These are phyloP conservation scores for Glycine soja DNA, from an alignment of 306 rosid genomes.

Conservation along the genomic window DNA sequence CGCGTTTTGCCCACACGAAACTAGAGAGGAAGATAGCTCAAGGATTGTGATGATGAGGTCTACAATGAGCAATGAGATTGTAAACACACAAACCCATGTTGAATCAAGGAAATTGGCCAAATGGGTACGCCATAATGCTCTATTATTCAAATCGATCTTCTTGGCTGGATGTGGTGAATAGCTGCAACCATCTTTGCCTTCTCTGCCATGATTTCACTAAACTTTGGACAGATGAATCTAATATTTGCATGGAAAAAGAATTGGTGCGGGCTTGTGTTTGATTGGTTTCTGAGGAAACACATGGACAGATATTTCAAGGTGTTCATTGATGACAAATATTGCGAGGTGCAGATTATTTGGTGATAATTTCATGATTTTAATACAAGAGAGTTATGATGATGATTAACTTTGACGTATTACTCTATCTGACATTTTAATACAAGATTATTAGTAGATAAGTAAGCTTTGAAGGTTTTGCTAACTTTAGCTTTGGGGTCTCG, in stretches of 20 bases:
- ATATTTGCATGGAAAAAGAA: constrained; percentile 48
- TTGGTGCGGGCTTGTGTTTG: constrained; percentile 38
- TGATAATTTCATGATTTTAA: constrained; percentile 18
- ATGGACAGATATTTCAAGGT: constrained; percentile 39
- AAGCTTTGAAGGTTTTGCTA: constrained; percentile 43
- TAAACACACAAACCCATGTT: constrained; percentile 52
- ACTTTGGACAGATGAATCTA: constrained; percentile 54
- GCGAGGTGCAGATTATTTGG: constrained; percentile 16
- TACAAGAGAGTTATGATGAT: not conserved
- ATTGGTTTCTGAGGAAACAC: constrained; percentile 49
- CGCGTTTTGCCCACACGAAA: constrained; percentile 43
- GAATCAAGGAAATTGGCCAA: constrained; percentile 67
- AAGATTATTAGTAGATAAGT: no score
- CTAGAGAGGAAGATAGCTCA: constrained; percentile 68
- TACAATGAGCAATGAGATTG: constrained; percentile 53
- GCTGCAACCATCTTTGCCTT: constrained; percentile 59
- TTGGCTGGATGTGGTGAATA: constrained; percentile 14
- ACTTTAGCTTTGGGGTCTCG: constrained; percentile 70
- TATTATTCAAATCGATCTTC: constrained; percentile 45
- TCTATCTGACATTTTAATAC: no score
- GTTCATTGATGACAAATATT: constrained; percentile 48
- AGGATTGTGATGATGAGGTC: constrained; percentile 74
- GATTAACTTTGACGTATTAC: constrained; percentile 26
- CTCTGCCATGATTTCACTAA: constrained; percentile 62
- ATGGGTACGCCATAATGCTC: constrained; percentile 64